A percentile compares a stretch with the other conserved stretches of the same genome.
These are phyloP conservation scores for Ananas comosus DNA, from an alignment of 176 grass and related monocot genomes.

Conservation along the genomic window DNA sequence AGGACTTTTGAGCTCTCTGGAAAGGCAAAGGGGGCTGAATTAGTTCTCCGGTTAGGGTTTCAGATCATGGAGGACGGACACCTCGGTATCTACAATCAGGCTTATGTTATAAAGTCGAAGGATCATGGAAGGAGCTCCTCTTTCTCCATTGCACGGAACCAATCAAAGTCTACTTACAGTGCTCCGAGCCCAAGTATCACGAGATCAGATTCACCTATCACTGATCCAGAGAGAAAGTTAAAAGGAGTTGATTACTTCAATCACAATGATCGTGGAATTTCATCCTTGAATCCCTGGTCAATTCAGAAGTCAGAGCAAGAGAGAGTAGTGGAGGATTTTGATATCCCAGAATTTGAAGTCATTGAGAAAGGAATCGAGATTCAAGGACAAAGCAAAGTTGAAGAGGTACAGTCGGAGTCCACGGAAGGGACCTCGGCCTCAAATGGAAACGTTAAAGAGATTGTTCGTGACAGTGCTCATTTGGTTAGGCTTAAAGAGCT, in stretches of 20 bases:
- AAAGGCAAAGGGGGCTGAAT: conserved; percentile 54
- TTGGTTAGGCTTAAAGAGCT: conserved; percentile 54
- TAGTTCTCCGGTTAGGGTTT: conserved; percentile 55
- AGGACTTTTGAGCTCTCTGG: conserved; percentile 39
- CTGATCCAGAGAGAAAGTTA: conserved; percentile 38
- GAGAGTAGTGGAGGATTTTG: conserved; percentile 15
- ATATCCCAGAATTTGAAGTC: conserved; percentile 61
- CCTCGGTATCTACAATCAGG: conserved; percentile 40
- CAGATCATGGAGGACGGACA: conserved; percentile 75
- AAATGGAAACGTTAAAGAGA: conserved; percentile 52
- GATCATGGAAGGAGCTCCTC: conserved; percentile 11
- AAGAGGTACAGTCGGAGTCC: conserved; percentile 13
- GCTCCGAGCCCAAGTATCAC: conserved; percentile 9
- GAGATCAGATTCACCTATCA: conserved; percentile 29
- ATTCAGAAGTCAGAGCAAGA: conserved; percentile 25
- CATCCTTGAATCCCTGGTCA: conserved; percentile 1
- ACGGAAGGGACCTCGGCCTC: background rate
- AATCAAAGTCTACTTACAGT: conserved; percentile 59
- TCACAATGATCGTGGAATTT: conserved; percentile 16
- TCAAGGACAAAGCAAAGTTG: background rate
- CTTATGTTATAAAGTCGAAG: conserved; percentile 2
- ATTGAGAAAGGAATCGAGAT: conserved; percentile 75
- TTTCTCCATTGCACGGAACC: conserved; percentile 32
- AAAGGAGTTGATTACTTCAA: conserved; percentile 23
- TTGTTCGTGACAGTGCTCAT: conserved; percentile 47